phyloP scores from a whole-genome alignment of 75 land plant species.

The Chamaecyparis obtusa region DNA sequence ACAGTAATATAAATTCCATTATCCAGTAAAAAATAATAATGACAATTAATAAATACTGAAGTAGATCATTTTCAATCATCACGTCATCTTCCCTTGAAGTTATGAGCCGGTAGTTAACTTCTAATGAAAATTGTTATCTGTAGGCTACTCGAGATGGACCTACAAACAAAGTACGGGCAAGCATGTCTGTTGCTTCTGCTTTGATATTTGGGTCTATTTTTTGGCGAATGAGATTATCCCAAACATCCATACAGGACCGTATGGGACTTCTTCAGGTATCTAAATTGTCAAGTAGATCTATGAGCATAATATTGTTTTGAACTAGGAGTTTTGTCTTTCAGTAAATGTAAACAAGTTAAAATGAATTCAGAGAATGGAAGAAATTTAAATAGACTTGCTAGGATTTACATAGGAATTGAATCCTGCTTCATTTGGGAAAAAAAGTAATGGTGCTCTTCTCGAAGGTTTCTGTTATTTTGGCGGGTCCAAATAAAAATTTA shows the following conservation, averaged over 20 bases:
- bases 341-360: not conserved
- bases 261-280: conserved; percentile 96
- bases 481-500: not conserved
- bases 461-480: not conserved
- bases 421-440: not conserved
- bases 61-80: not conserved
- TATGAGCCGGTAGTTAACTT: not conserved
- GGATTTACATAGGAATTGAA: not conserved
- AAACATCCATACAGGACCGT: conserved; percentile 97
- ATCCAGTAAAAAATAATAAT: not conserved
- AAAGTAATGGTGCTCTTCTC: not conserved
- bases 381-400: not conserved
- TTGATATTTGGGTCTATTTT: conserved; percentile 97
- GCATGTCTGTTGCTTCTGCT: conserved; percentile 95
- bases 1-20: not conserved
- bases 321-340: not conserved
- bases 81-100: not conserved
- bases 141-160: conserved; percentile 94
- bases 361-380: not conserved
- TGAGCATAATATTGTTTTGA: not conserved
- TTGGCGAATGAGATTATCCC: conserved; percentile 95
- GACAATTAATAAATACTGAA: not conserved
- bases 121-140: not conserved
- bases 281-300: not conserved
- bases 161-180: conserved; percentile 88